Percentiles rank a stretch among this genome's conserved stretches.
These are phyloP conservation scores for Acmispon strigosus DNA, from an alignment of 306 rosid genomes.

Conservation along the genomic window DNA sequence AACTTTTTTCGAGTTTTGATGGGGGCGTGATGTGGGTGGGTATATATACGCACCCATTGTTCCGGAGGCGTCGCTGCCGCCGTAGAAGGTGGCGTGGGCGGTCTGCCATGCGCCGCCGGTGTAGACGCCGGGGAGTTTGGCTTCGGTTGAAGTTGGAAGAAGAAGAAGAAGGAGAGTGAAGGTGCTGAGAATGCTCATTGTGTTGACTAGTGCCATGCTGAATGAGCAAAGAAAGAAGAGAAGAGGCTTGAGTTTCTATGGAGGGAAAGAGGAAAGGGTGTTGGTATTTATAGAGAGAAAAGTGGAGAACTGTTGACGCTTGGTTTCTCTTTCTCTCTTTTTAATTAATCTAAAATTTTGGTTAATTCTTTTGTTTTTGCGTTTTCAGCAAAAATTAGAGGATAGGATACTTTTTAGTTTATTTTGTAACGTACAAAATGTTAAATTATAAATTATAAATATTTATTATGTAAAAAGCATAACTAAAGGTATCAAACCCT, in stretches of 20 bases:
- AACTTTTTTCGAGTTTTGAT: background rate
- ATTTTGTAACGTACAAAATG: no score
- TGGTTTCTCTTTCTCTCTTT: background rate
- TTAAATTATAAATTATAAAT: no score
- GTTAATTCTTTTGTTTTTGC: background rate
- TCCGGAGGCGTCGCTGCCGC: constrained; percentile 83
- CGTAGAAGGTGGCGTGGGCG: constrained; percentile 92
- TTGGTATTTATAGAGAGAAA: constrained; percentile 46
- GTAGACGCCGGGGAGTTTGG: constrained; percentile 40
- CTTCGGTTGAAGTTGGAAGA: constrained; percentile 7
- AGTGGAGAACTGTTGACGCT: background rate
- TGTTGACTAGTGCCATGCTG: background rate
- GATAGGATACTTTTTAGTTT: no score
- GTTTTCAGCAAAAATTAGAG: no score
- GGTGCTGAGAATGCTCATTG: constrained; percentile 21
- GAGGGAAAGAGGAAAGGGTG: background rate
- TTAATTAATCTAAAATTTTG: no score
- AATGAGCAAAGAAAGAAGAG: background rate
- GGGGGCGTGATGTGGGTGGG: no score
- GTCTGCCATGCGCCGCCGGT: constrained; percentile 48
- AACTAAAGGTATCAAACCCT: no score
- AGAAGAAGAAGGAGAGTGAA: constrained; percentile 16
- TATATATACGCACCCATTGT: constrained; percentile 55
- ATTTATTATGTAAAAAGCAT: no score
- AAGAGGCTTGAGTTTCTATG: background rate